These are phyloP conservation scores for Pseudopithomyces chartarum DNA, from an alignment of 2,329 filamentous ascomycete species.

Conservation along the genomic window DNA sequence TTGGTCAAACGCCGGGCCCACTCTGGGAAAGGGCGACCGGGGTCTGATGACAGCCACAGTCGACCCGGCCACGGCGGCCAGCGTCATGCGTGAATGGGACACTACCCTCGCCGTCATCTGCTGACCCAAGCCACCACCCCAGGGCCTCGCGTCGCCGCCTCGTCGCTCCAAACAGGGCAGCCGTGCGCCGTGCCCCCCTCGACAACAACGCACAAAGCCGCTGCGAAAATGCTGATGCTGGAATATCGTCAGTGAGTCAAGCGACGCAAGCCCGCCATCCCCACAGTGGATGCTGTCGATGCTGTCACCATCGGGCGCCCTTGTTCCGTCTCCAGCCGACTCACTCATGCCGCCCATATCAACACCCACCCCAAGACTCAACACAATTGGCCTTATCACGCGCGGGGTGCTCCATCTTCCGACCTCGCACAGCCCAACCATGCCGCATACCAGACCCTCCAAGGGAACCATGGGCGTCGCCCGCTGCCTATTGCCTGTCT, in stretches of 20 bases:
- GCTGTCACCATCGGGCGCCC: conserved; percentile 5
- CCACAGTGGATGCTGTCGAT: background rate
- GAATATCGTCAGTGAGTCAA: background rate
- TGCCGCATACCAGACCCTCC: conserved; percentile 6
- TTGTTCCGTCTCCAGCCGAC: conserved; percentile 38
- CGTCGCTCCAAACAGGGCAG: background rate
- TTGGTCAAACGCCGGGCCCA: conserved; percentile 1
- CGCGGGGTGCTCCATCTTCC: conserved; percentile 34
- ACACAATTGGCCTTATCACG: conserved; percentile 40
- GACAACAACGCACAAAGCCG: background rate
- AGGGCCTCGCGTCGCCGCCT: background rate
- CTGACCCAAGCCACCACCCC: conserved; percentile 3
- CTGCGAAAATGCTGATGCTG: background rate
- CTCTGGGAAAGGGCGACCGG: conserved; percentile 1
- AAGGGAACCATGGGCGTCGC: conserved; percentile 6
- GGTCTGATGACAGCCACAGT: conserved; percentile 2
- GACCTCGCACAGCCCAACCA: conserved; percentile 28
- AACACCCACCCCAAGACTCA: conserved; percentile 32
- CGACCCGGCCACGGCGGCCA: background rate
- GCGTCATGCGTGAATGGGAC: background rate
- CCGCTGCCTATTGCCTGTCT: conserved; percentile 8
- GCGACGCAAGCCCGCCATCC: background rate
- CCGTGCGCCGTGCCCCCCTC: background rate
- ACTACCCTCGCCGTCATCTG: background rate
- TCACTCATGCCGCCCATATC: conserved; percentile 27